A percentile compares a stretch with the other conserved stretches of the same genome.
Conservation (phyloP, 345 rosid species). For the Laguncularia racemosa region DNA sequence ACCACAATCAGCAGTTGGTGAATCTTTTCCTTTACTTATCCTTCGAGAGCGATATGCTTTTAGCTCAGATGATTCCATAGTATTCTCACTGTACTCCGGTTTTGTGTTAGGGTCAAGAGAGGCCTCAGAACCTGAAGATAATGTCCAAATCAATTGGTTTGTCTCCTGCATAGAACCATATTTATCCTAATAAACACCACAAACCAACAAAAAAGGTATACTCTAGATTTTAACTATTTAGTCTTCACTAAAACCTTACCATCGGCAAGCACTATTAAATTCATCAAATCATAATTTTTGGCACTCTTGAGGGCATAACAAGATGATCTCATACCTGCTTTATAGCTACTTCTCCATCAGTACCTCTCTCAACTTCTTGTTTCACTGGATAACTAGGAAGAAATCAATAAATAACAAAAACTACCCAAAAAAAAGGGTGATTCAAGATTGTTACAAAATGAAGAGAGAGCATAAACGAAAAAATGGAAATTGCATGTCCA, state of each 20-base stretch:
- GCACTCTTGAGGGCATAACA: constrained; percentile 2
- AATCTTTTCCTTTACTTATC: constrained; percentile 31
- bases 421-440: background rate
- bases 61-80: constrained; percentile 12
- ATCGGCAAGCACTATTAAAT: background rate
- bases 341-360: constrained; percentile 13
- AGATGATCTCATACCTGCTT: constrained; percentile 27
- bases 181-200: constrained; percentile 10
- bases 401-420: background rate
- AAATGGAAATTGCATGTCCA: background rate
- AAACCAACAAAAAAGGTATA: background rate
- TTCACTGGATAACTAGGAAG: constrained; percentile 28
- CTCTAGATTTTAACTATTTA: background rate
- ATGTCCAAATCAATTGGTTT: constrained; percentile 29
- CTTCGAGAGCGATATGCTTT: constrained; percentile 16
- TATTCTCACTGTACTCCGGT: constrained; percentile 8
- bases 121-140: constrained; percentile 82
- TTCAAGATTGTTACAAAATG: background rate
- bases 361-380: constrained; percentile 19
- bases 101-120: constrained; percentile 21
- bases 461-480: background rate
- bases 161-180: constrained; percentile 29
- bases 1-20: constrained; percentile 13
- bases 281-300: background rate
- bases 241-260: too few relatives aligned